Evolutionary conservation across 805 yeast genomes (phyloP).

Genomic region (Sugiyamaella valdiviana): DNA sequence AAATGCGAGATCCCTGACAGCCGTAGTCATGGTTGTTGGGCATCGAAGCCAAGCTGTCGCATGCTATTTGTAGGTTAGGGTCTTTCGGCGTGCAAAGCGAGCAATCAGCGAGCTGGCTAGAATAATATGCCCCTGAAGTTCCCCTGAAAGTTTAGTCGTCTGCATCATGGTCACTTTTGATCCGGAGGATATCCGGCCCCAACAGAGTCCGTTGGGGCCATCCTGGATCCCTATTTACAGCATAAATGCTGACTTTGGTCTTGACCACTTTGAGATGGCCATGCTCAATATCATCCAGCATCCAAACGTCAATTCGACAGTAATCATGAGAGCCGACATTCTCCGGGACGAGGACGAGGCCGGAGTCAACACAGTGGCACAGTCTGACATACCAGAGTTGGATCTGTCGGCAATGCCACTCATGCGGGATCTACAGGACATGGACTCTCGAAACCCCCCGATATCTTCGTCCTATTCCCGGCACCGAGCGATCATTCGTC

Average conservation of each 20-base stretch:
- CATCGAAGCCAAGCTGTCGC: too few relatives aligned
- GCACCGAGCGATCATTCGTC: slow-evolving; percentile 51
- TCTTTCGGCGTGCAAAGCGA: too few relatives aligned
- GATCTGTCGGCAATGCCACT: slow-evolving; percentile 35
- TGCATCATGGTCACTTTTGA: neutral
- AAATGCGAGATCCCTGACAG: too few relatives aligned
- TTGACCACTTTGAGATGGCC: slow-evolving; percentile 61
- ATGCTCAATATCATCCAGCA: slow-evolving; percentile 73
- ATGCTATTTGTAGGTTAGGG: too few relatives aligned
- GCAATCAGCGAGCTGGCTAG: neutral
- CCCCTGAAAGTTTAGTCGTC: neutral
- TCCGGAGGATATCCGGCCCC: slow-evolving; percentile 32
- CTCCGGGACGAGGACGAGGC: slow-evolving; percentile 23
- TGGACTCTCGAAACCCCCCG: slow-evolving; percentile 14
- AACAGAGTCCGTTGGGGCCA: slow-evolving; percentile 46
- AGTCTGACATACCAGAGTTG: slow-evolving; percentile 33
- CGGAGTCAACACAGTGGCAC: neutral
- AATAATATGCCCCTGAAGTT: neutral
- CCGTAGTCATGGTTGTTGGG: too few relatives aligned
- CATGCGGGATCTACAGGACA: slow-evolving; percentile 15
- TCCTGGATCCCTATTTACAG: slow-evolving; percentile 60
- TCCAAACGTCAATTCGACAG: slow-evolving; percentile 89
- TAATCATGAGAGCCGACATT: slow-evolving; percentile 82
- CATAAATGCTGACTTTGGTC: slow-evolving; percentile 39
- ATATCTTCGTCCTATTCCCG: slow-evolving; percentile 6